Conservation (phyloP, 176 grass and related monocot genomes). For the Bolboschoenus planiculmis region DNA sequence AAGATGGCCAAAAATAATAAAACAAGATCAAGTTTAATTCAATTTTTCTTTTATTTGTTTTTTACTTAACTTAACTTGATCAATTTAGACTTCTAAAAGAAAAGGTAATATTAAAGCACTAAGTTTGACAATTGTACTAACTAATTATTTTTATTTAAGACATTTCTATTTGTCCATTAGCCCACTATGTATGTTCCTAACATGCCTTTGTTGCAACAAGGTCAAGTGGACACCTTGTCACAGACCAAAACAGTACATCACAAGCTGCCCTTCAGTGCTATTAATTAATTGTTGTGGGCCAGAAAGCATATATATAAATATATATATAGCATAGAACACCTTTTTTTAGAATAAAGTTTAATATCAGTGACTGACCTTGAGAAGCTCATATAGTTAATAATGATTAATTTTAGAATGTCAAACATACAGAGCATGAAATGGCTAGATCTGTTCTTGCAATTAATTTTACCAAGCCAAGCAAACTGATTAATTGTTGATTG, state of each 20-base stretch:
- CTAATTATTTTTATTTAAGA: not conserved
- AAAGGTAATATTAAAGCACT: no score
- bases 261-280: not conserved
- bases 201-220: not conserved
- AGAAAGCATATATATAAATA: not conserved
- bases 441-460: not conserved
- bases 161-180: not conserved
- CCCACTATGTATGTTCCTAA: not conserved
- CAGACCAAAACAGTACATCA: not conserved
- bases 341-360: no score
- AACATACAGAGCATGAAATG: no score
- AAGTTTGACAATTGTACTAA: not conserved
- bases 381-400: not conserved
- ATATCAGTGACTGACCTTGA: no score
- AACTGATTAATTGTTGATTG: not conserved
- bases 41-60: no score
- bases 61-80: no score
- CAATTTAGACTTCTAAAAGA: no score
- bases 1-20: no score
- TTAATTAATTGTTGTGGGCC: not conserved
- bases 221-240: not conserved
- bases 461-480: not conserved
- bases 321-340: no score
- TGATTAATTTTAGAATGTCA: no score
- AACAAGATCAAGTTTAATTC: no score